Percentiles rank a stretch among this genome's conserved stretches.
Conservation (phyloP, 148 eudicot genomes). For the Camellia japonica region DNA sequence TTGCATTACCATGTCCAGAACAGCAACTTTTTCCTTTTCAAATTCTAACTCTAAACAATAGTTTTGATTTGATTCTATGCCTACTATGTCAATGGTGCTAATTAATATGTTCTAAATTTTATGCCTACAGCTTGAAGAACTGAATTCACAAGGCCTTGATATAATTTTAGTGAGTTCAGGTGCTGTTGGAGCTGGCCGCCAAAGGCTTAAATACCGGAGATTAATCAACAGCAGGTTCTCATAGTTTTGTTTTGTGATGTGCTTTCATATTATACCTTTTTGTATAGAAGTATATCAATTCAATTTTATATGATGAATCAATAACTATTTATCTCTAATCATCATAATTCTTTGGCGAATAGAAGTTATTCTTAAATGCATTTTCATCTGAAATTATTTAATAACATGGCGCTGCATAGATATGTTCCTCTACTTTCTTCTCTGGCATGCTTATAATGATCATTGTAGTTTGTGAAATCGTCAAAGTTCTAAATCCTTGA, state of each 20-base stretch:
- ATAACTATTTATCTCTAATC: background rate
- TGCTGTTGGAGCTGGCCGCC: conserved; percentile 96
- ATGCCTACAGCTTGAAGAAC: conserved; percentile 58
- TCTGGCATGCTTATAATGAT: background rate
- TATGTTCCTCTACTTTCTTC: background rate
- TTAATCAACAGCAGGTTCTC: conserved; percentile 83
- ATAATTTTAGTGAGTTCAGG: conserved; percentile 90
- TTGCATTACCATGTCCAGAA: background rate
- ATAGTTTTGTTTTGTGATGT: background rate
- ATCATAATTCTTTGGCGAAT: background rate
- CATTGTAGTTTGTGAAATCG: background rate
- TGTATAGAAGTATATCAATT: conserved; percentile 1
- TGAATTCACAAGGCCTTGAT: conserved; percentile 75
- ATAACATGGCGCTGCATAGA: background rate
- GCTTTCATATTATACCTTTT: background rate
- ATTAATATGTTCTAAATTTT: conserved; percentile 4
- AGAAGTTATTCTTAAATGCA: background rate
- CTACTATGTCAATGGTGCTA: background rate
- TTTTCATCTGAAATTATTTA: background rate
- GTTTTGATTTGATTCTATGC: background rate
- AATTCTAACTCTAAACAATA: no score
- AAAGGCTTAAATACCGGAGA: conserved; percentile 77
- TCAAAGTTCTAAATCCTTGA: background rate
- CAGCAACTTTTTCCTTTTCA: background rate
- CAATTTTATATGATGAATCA: background rate